Conservation (phyloP, 768 basidiomycete species). For the Clitopilus passeckerianus region DNA sequence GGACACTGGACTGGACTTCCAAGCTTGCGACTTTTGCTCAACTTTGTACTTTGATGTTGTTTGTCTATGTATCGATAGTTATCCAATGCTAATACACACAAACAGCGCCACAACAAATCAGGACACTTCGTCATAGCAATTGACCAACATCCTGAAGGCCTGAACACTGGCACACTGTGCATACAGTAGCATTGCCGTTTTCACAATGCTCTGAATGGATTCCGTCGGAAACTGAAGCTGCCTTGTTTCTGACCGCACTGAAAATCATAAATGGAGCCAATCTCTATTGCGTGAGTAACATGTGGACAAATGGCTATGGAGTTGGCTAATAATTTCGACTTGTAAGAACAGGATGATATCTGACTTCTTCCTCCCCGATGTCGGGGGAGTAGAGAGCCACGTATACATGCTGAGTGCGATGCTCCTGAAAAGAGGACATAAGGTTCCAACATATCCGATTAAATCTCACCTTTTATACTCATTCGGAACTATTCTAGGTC, state of each 20-base stretch:
- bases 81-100: too few relatives aligned
- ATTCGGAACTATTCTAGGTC: slow-evolving; percentile 45
- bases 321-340: not conserved
- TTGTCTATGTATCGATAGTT: too few relatives aligned
- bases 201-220: not conserved
- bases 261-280: slow-evolving; percentile 19
- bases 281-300: slow-evolving; percentile 29
- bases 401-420: slow-evolving; percentile 90
- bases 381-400: slow-evolving; percentile 96
- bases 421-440: slow-evolving; percentile 80
- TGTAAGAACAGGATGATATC: slow-evolving; percentile 71
- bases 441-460: slow-evolving; percentile 33
- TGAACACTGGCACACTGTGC: not conserved
- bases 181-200: too few relatives aligned
- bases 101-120: too few relatives aligned
- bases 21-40: too few relatives aligned
- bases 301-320: not conserved
- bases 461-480: not conserved
- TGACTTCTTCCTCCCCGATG: slow-evolving; percentile 93
- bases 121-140: too few relatives aligned
- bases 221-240: too few relatives aligned
- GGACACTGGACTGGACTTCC: too few relatives aligned
- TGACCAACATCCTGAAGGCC: too few relatives aligned
- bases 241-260: too few relatives aligned
- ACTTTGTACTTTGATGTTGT: too few relatives aligned